Base-by-base conservation (phyloP, 2,329 filamentous ascomycete species). In the Emmonsia crescens region DNA sequence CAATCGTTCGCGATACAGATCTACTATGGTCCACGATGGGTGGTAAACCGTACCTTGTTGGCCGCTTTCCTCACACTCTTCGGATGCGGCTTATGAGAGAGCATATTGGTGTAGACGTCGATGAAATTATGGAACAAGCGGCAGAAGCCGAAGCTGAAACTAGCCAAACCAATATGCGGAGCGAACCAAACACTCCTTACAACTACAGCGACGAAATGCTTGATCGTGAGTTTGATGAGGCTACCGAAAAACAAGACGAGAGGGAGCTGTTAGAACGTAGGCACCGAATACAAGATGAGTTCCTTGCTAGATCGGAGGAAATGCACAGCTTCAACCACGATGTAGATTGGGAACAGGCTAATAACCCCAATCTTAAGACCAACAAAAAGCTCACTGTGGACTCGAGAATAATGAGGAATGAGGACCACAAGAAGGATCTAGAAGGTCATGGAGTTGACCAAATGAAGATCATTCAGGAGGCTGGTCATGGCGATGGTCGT, bases 61-160 rank as follows among this genome's bases (percentile, higher is more conserved):
- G 86, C 5, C 82, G 83, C 62, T 92, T 93, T 70, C 91, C 91
- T 1, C 80, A 89, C 10, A 89, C 87, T 1, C 85, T 96, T 14
- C 88, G 93, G 24, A 85, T 92, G 49, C 85, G 91, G 71, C 83
- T 96, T 65, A 96, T 91, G 85, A 85, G 92, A 68, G 95, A 96
- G 77, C 93, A 96, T 72, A 83, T 96, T 1, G 93, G 93, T 51
- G 44, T 67, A 29, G 64, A 97, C 70, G 91, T 96, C 3, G 94
- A 99, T 73, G 89, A 90, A 69, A 87, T 96, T 63, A 85, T 89
- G 70, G 90, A 94, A 70, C 85, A 93, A 64, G 87, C 91, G 66
- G 82, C 87, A 58, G 82, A 84, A 66, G 83, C 84, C 33, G 87
- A 91, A 68, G 74, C 85, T 29, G 57, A 68, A 57, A 24, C 61